phyloP scores from a whole-genome alignment of 1,139 yeast species.

The Kodamaea sp. region DNA sequence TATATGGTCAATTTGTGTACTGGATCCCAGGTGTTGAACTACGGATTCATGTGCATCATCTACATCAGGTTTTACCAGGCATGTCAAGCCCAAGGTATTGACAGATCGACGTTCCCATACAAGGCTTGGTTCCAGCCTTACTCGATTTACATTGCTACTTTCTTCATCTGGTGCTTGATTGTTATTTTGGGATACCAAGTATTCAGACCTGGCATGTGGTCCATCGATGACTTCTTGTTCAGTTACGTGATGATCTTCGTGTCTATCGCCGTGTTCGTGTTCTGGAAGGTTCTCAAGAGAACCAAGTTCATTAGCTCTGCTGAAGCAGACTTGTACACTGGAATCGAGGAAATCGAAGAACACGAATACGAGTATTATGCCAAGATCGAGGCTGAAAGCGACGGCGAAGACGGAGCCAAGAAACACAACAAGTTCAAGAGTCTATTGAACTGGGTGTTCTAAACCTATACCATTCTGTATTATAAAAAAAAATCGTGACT shows the following conservation, averaged over 20 bases:
- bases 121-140: slow-evolving; percentile 38
- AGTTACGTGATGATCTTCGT: slow-evolving; percentile 44
- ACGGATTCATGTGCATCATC: slow-evolving; percentile 61
- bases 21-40: slow-evolving; percentile 76
- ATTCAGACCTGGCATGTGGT: slow-evolving; percentile 37
- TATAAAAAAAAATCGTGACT: too few species aligned
- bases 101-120: slow-evolving; percentile 29
- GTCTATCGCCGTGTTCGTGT: slow-evolving; percentile 28
- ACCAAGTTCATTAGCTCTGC: slow-evolving; percentile 30
- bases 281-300: slow-evolving; percentile 37
- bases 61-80: slow-evolving; percentile 65
- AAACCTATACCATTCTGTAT: too few species aligned
- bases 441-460: slow-evolving; percentile 17
- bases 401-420: slow-evolving; percentile 4
- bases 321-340: slow-evolving; percentile 38
- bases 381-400: slow-evolving; percentile 18
- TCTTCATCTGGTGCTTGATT: slow-evolving; percentile 35
- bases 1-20: slow-evolving; percentile 80
- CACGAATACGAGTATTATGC: slow-evolving; percentile 46
- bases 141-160: slow-evolving; percentile 29
- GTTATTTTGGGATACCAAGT: slow-evolving; percentile 43
- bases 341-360: slow-evolving; percentile 43
- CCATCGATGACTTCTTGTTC: slow-evolving; percentile 41
- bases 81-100: slow-evolving; percentile 43
- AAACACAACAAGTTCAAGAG: slow-evolving; percentile 8